These are phyloP conservation scores for Echria macrotheca DNA, from an alignment of 495 filamentous ascomycete species.

Conservation along the genomic window DNA sequence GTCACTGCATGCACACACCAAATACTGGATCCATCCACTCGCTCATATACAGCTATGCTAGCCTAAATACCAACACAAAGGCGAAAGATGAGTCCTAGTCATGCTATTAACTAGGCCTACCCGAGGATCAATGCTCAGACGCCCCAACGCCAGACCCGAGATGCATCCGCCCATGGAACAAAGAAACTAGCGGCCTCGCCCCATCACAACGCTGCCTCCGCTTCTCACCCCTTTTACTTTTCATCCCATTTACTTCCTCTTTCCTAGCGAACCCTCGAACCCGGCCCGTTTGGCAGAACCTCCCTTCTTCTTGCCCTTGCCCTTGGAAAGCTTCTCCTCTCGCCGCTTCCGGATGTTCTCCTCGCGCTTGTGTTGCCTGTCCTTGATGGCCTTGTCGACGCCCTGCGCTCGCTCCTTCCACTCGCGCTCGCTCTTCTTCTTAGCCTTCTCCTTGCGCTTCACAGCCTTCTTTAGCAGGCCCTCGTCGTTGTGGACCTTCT, in stretches of 20 bases:
- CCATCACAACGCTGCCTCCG: neutral
- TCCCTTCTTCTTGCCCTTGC: constrained; percentile 62
- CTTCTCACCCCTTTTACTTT: constrained; percentile 2
- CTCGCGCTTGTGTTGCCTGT: constrained; percentile 81
- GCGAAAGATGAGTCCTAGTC: too few species aligned
- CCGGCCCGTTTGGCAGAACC: constrained; percentile 61
- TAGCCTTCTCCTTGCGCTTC: constrained; percentile 83
- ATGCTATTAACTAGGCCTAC: too few species aligned
- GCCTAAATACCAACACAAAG: too few species aligned
- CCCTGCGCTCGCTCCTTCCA: constrained; percentile 79
- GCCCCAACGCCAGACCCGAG: constrained; percentile 8
- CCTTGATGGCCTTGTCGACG: constrained; percentile 68
- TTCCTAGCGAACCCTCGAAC: constrained; percentile 75
- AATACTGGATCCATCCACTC: too few species aligned
- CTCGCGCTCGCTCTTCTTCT: constrained; percentile 83
- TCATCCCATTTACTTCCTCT: constrained; percentile 18
- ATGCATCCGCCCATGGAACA: neutral
- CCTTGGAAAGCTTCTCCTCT: constrained; percentile 56
- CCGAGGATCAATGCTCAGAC: constrained; percentile 10
- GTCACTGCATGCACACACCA: too few species aligned
- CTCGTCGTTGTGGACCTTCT: constrained; percentile 84
- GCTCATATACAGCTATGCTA: too few species aligned
- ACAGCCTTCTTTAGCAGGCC: constrained; percentile 88
- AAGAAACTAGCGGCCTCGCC: neutral
- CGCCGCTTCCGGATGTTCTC: constrained; percentile 78